Evolutionary conservation across 1,284 basidiomycete genomes (phyloP).

Genomic region (Wolfiporia cocos): DNA sequence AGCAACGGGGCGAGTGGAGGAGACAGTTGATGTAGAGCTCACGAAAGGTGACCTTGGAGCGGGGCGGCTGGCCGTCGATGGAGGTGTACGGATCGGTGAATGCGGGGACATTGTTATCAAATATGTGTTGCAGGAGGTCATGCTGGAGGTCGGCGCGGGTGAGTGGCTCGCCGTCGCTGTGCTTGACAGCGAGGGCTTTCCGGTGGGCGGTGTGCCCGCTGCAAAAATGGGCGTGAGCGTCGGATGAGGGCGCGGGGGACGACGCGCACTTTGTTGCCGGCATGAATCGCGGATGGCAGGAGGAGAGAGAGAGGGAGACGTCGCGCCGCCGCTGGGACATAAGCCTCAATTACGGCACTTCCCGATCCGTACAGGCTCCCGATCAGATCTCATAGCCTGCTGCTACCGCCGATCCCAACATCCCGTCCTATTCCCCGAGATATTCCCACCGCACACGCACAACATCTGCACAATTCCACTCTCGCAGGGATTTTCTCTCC

Average conservation of each 20-base stretch:
- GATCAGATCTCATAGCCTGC: constrained; percentile 28
- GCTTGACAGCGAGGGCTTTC: constrained; percentile 73
- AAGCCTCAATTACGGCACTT: constrained; percentile 24
- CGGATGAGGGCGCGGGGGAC: neutral
- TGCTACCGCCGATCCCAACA: constrained; percentile 4
- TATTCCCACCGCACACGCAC: neutral
- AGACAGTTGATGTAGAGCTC: constrained; percentile 82
- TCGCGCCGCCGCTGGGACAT: constrained; percentile 13
- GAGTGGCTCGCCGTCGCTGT: constrained; percentile 70
- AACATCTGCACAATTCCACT: too few species aligned
- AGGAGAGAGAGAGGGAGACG: constrained; percentile 13
- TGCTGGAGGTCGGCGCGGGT: constrained; percentile 81
- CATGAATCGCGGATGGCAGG: constrained; percentile 9
- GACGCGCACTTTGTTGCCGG: constrained; percentile 12
- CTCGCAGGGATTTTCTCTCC: too few species aligned
- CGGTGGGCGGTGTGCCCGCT: constrained; percentile 56
- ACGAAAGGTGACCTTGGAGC: constrained; percentile 65
- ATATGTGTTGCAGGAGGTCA: constrained; percentile 77
- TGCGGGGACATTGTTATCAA: constrained; percentile 59
- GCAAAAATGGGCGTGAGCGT: constrained; percentile 14
- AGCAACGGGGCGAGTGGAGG: constrained; percentile 77
- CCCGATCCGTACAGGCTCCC: constrained; percentile 14
- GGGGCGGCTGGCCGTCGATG: constrained; percentile 35
- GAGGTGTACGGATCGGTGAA: constrained; percentile 59
- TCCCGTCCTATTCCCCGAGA: neutral